Conservation (phyloP, 2,329 filamentous ascomycete genomes). For the Epichloe festucae region DNA sequence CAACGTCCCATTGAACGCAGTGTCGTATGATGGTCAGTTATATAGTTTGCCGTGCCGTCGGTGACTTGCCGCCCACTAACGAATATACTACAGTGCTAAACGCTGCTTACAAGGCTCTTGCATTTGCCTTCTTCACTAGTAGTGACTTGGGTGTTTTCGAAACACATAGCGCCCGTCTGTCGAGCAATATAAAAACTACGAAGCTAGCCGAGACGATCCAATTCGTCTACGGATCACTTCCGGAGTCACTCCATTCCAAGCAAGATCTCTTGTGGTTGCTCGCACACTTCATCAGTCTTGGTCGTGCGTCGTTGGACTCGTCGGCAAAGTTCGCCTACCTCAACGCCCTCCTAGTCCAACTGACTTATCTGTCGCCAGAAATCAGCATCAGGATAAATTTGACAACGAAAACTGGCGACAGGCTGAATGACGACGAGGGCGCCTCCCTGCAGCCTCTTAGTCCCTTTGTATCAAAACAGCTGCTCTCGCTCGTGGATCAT, state of each 20-base stretch:
- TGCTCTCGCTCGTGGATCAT: slow-evolving; percentile 61
- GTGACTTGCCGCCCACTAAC: neutral
- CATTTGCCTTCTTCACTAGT: slow-evolving; percentile 24
- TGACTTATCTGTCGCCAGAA: slow-evolving; percentile 37
- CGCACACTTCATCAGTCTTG: slow-evolving; percentile 51
- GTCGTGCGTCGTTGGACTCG: slow-evolving; percentile 24
- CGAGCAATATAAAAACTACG: slow-evolving; percentile 24
- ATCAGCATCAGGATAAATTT: slow-evolving; percentile 25
- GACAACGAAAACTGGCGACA: slow-evolving; percentile 6
- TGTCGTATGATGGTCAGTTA: slow-evolving; percentile 10
- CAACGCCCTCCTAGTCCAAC: slow-evolving; percentile 38
- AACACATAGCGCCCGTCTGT: slow-evolving; percentile 22
- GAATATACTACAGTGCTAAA: neutral
- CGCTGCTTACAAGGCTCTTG: slow-evolving; percentile 23
- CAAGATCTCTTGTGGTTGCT: slow-evolving; percentile 48
- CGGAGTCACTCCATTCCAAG: slow-evolving; percentile 16
- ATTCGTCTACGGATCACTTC: slow-evolving; percentile 17
- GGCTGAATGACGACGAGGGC: slow-evolving; percentile 1
- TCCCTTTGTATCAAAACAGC: slow-evolving; percentile 49
- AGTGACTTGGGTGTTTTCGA: slow-evolving; percentile 28
- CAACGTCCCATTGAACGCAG: slow-evolving; percentile 15
- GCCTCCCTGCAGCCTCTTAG: slow-evolving; percentile 21
- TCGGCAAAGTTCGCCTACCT: slow-evolving; percentile 30
- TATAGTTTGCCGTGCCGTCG: neutral
- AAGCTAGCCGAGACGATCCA: slow-evolving; percentile 30